These are phyloP conservation scores for Neurospora sp. DNA, from an alignment of 495 filamentous ascomycete species.

Conservation along the genomic window DNA sequence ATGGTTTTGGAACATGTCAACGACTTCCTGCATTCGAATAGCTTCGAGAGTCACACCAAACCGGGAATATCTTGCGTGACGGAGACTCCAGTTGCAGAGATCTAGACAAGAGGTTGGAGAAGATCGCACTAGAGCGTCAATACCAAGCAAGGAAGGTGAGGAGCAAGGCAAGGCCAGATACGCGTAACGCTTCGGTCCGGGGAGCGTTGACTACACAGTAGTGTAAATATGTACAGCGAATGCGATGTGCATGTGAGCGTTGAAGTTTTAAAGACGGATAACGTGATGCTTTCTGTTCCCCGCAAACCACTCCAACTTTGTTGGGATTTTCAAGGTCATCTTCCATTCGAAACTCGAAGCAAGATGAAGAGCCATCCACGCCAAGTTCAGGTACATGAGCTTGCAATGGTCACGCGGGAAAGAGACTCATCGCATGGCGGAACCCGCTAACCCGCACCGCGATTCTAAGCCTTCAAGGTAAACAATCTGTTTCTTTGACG, in stretches of 20 bases:
- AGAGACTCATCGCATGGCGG: not conserved
- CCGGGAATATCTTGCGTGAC: not conserved
- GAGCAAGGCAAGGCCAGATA: not conserved
- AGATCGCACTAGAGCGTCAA: not conserved
- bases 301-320: not conserved
- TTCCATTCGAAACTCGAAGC: not conserved
- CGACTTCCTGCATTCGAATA: not conserved
- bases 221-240: not conserved
- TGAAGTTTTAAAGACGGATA: not conserved
- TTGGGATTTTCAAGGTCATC: not conserved
- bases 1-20: not conserved
- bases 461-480: not conserved
- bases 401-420: not conserved
- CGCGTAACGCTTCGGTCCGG: not conserved
- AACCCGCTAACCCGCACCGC: not conserved
- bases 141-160: not conserved
- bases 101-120: not conserved
- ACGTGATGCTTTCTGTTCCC: not conserved
- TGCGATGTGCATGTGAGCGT: not conserved
- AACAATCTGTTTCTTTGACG: not conserved
- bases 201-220: not conserved
- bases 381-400: not conserved
- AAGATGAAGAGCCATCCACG: not conserved
- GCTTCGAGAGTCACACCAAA: not conserved
- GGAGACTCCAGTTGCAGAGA: not conserved